phyloP scores from a whole-genome alignment of 345 rosid species.

The Euphorbia pulcherrima region DNA sequence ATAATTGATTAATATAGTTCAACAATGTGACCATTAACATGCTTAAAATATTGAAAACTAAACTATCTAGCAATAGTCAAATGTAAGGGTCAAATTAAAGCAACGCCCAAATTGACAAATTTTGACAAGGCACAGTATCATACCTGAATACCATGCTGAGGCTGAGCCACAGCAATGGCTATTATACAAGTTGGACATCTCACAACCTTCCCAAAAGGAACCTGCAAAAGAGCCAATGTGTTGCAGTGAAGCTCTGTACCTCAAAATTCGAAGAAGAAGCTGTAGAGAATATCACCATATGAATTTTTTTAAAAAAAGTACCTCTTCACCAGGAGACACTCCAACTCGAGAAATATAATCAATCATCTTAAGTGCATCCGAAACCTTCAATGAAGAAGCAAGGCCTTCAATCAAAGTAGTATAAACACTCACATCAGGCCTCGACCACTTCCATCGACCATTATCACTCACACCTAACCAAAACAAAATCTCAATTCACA shows the following conservation, averaged over 20 bases:
- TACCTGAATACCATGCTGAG: constrained; percentile 91
- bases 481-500: not conserved
- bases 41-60: not conserved
- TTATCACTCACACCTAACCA: constrained; percentile 48
- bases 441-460: constrained; percentile 85
- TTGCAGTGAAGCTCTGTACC: not conserved
- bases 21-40: not conserved
- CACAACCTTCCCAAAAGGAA: constrained; percentile 91
- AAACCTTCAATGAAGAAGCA: constrained; percentile 71
- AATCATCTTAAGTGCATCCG: constrained; percentile 73
- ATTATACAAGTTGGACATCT: constrained; percentile 80
- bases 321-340: constrained; percentile 85
- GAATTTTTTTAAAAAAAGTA: constrained; percentile 19
- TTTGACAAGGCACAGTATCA: not conserved
- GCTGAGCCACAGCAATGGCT: constrained; percentile 84
- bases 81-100: too few species aligned
- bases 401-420: constrained; percentile 59
- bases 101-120: not conserved
- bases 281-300: not conserved
- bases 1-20: not conserved
- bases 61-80: too few species aligned
- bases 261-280: too few species aligned
- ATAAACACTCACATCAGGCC: constrained; percentile 70
- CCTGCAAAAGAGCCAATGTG: constrained; percentile 37
- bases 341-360: constrained; percentile 75